phyloP scores from a whole-genome alignment of 176 grass and related monocot species.

The Avena eriantha region DNA sequence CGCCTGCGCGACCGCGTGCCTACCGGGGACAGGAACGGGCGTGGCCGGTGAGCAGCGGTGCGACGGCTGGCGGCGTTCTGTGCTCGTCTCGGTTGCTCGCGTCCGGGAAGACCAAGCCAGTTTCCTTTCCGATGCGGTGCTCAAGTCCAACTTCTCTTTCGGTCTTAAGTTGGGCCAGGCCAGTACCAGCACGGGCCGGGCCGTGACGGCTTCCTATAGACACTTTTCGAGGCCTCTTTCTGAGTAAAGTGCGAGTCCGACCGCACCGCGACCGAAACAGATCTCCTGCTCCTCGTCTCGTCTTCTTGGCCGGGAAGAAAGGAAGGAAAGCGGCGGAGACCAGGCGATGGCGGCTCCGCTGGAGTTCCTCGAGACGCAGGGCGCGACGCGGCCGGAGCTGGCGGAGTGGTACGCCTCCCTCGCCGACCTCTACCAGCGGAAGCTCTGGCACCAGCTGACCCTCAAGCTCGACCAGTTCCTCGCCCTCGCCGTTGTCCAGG shows the following conservation, averaged over 20 bases:
- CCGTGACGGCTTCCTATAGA: background rate
- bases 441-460: conserved; percentile 90
- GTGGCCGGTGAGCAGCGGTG: background rate
- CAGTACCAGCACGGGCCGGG: too few relatives aligned
- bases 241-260: background rate
- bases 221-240: background rate
- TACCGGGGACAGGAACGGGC: background rate
- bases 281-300: background rate
- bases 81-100: background rate
- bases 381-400: conserved; percentile 65
- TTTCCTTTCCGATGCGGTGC: background rate
- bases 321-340: background rate
- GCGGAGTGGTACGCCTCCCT: conserved; percentile 76
- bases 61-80: background rate
- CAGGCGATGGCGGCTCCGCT: conserved; percentile 50
- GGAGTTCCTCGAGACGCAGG: conserved; percentile 81
- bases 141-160: conserved; percentile 19
- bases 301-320: conserved; percentile 49
- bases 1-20: background rate
- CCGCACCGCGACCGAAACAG: conserved; percentile 1
- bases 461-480: conserved; percentile 95
- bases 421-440: conserved; percentile 75
- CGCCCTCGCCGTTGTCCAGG: conserved; percentile 73
- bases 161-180: background rate
- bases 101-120: background rate